Evolutionary conservation across 495 filamentous ascomycete genomes (phyloP).

Genomic region (Trichoderma virens): DNA sequence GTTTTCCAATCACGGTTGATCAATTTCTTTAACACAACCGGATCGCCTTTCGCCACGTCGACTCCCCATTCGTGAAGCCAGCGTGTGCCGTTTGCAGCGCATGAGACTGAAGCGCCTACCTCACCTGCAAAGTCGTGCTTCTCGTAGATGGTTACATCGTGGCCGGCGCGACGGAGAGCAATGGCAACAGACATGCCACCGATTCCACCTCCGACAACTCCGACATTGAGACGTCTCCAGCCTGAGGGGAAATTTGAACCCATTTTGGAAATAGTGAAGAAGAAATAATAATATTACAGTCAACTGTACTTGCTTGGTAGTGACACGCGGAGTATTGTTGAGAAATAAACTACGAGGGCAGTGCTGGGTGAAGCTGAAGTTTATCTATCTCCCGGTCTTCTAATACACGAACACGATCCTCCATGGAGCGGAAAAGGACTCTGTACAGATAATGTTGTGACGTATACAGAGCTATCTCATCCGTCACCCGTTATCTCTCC

Average conservation of each 20-base stretch:
- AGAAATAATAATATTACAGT: background rate
- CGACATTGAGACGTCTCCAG: slow-evolving; percentile 28
- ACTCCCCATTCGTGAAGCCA: slow-evolving; percentile 36
- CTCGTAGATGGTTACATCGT: slow-evolving; percentile 44
- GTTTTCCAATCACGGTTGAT: slow-evolving; percentile 38
- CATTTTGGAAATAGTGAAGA: background rate
- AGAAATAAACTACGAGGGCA: background rate
- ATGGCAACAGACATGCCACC: slow-evolving; percentile 42
- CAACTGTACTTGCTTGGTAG: background rate
- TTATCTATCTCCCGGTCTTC: background rate
- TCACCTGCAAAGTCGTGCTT: slow-evolving; percentile 39
- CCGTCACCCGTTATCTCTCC: background rate
- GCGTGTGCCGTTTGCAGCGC: slow-evolving; percentile 38
- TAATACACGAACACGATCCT: background rate
- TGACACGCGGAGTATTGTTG: background rate
- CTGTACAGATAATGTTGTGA: background rate
- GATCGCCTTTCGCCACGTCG: slow-evolving; percentile 34
- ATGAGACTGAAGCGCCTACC: slow-evolving; percentile 42
- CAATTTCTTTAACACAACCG: slow-evolving; percentile 38
- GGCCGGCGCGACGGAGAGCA: slow-evolving; percentile 35
- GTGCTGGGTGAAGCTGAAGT: background rate
- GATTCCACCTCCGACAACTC: slow-evolving; percentile 43
- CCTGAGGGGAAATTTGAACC: slow-evolving; percentile 3
- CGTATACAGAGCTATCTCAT: background rate
- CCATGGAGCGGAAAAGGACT: background rate